phyloP scores from a whole-genome alignment of 306 rosid species.

The Hippophae tibetana region DNA sequence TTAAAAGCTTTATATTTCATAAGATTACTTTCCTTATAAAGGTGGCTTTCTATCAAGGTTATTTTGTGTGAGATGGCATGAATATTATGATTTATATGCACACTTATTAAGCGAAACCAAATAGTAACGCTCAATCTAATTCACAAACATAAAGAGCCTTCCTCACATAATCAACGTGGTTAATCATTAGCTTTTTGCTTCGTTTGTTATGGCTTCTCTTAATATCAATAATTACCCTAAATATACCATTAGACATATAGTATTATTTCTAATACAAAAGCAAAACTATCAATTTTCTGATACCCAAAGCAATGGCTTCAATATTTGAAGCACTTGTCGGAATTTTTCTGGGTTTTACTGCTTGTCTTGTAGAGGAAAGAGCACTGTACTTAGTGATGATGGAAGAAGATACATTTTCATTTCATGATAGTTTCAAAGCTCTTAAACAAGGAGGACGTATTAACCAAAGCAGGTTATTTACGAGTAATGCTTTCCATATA shows the following conservation, averaged over 20 bases:
- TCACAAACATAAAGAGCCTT: background rate
- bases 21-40: background rate
- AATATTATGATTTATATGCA: constrained; percentile 4
- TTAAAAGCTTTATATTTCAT: background rate
- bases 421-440: constrained; percentile 18
- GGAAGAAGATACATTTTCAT: constrained; percentile 47
- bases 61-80: constrained; percentile 20
- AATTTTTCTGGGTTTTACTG: background rate
- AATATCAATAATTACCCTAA: background rate
- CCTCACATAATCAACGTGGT: constrained; percentile 13
- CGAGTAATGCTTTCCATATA: background rate
- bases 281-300: background rate
- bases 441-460: constrained; percentile 13
- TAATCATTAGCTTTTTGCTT: constrained; percentile 4
- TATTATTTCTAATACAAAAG: background rate
- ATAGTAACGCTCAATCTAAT: constrained; percentile 13
- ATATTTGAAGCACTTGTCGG: constrained; percentile 10
- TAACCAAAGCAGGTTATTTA: background rate
- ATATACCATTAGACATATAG: background rate
- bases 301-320: background rate
- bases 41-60: background rate
- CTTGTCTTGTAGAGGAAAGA: constrained; percentile 43
- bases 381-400: constrained; percentile 54
- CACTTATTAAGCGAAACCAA: background rate
- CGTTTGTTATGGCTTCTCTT: background rate